Conservation (phyloP, 805 yeast genomes). For the Yamadazyma nakazawae region DNA sequence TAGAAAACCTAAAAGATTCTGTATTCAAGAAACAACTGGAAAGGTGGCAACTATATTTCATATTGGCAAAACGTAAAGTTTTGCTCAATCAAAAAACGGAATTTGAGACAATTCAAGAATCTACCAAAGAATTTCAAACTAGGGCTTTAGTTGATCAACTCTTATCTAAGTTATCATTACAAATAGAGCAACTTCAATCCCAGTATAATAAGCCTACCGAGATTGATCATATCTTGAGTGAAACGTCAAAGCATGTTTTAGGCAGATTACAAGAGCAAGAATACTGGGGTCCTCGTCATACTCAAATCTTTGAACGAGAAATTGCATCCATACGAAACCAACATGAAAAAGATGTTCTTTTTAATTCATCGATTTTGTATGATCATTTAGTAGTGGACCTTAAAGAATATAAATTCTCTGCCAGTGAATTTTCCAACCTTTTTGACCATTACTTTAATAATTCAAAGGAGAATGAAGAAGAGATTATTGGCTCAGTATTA, state of each 20-base stretch:
- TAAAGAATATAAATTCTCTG: slow-evolving; percentile 8
- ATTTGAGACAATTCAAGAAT: slow-evolving; percentile 15
- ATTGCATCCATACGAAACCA: slow-evolving; percentile 44
- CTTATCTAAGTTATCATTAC: slow-evolving; percentile 32
- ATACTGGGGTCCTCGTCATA: slow-evolving; percentile 51
- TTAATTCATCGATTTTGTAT: slow-evolving; percentile 52
- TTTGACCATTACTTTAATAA: slow-evolving; percentile 1
- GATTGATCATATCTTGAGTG: slow-evolving; percentile 48
- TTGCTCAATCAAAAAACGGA: slow-evolving; percentile 44
- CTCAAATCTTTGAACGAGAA: slow-evolving; percentile 37
- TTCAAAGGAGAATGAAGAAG: slow-evolving; percentile 2
- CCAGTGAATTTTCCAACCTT: slow-evolving; percentile 1
- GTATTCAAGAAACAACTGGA: slow-evolving; percentile 44
- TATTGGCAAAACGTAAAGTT: slow-evolving; percentile 47
- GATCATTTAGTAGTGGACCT: slow-evolving; percentile 43
- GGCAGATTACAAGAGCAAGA: slow-evolving; percentile 50
- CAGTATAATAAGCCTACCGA: slow-evolving; percentile 49
- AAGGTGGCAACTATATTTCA: slow-evolving; percentile 39
- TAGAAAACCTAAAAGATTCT: slow-evolving; percentile 40
- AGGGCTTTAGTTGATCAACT: slow-evolving; percentile 31
- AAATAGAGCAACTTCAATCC: slow-evolving; percentile 51
- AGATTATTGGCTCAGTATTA: not conserved
- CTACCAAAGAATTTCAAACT: not conserved
- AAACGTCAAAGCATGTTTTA: slow-evolving; percentile 45
- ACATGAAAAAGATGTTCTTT: slow-evolving; percentile 51